A percentile compares a stretch with the other conserved stretches of the same genome.
Evolutionary conservation across 176 grass and related monocot genomes (phyloP).

Genomic region (Thinopyrum elongatum): DNA sequence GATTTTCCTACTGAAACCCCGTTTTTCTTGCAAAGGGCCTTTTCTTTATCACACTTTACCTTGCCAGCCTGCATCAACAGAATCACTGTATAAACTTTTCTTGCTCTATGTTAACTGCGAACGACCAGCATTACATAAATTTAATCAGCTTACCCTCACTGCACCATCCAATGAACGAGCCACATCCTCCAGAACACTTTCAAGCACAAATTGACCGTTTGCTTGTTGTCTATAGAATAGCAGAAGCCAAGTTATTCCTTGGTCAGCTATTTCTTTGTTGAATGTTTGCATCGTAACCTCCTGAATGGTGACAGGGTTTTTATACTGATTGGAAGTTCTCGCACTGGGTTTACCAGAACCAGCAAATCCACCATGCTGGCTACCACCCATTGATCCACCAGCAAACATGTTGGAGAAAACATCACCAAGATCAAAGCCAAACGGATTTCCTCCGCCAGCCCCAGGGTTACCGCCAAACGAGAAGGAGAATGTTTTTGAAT

Average conservation of each 20-base stretch:
- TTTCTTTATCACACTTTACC: conserved; percentile 74
- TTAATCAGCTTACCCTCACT: conserved; percentile 49
- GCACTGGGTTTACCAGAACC: conserved; percentile 41
- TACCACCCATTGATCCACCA: conserved; percentile 45
- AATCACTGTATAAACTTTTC: background rate
- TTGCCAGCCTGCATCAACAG: conserved; percentile 70
- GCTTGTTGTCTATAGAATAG: conserved; percentile 70
- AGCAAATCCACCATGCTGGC: conserved; percentile 50
- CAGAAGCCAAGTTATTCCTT: conserved; percentile 88
- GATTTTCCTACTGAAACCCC: conserved; percentile 57
- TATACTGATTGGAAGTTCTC: conserved; percentile 32
- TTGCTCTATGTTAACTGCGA: background rate
- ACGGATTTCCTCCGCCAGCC: conserved; percentile 54
- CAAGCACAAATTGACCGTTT: conserved; percentile 53
- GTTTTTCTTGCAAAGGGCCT: conserved; percentile 60
- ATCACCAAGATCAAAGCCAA: conserved; percentile 72
- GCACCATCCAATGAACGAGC: conserved; percentile 62
- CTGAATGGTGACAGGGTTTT: conserved; percentile 45
- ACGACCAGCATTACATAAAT: background rate
- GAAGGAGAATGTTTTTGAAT: conserved; percentile 77
- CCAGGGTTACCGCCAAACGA: conserved; percentile 68
- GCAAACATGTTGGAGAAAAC: conserved; percentile 87
- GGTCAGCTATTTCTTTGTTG: conserved; percentile 77
- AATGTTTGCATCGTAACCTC: conserved; percentile 68
- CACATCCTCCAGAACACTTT: conserved; percentile 68